A percentile compares a stretch with the other conserved stretches of the same genome.
phyloP scores from a whole-genome alignment of 768 basidiomycete genomes.

The Rhizopogon vesiculosus region DNA sequence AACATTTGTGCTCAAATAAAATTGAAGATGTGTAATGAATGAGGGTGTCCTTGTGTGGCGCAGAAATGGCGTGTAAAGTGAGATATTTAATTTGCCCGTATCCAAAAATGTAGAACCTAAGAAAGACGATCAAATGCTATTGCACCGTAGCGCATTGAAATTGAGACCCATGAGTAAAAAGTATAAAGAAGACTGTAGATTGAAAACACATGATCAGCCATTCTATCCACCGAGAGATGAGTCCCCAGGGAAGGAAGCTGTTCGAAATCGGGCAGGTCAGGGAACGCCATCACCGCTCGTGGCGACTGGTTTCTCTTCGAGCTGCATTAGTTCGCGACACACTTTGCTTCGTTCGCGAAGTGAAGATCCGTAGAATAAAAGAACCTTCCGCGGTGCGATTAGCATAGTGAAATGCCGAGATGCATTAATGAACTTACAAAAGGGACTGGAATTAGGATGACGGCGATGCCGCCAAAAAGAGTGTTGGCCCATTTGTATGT shows the following conservation, averaged over 20 bases:
- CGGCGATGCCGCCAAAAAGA: conserved; percentile 46
- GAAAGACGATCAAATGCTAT: background rate
- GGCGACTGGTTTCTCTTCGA: background rate
- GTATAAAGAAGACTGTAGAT: background rate
- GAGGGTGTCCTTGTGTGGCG: background rate
- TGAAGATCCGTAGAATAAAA: conserved; percentile 26
- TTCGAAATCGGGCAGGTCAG: background rate
- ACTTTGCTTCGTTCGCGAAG: conserved; percentile 21
- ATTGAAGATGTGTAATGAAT: background rate
- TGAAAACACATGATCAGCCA: background rate
- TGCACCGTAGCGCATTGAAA: background rate
- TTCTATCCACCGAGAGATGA: conserved; percentile 6
- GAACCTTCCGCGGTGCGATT: conserved; percentile 9
- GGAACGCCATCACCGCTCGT: background rate
- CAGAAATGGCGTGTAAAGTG: background rate
- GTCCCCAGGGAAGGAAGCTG: background rate
- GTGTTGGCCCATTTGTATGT: conserved; percentile 56
- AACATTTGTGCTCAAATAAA: background rate
- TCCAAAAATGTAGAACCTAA: background rate
- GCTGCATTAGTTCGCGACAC: conserved; percentile 12
- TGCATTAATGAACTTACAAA: conserved; percentile 32
- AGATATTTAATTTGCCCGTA: background rate
- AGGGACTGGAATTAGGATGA: conserved; percentile 51
- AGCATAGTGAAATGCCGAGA: background rate
- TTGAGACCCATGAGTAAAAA: background rate